Conservation (phyloP, 2,329 filamentous ascomycete species). For the Phialophora macrospora region DNA sequence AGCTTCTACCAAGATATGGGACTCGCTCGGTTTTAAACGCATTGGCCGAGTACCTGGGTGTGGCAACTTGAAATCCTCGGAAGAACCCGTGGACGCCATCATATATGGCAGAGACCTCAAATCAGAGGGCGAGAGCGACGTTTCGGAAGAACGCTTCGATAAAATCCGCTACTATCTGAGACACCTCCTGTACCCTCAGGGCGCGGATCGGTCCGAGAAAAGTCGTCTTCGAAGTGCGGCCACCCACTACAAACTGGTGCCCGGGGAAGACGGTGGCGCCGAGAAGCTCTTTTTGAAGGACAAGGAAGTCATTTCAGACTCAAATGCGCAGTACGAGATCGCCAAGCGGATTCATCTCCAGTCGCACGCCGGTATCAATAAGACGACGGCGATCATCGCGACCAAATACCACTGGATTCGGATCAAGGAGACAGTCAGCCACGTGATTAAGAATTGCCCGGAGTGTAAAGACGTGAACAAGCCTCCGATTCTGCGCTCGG, state of each 20-base stretch:
- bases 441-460: slow-evolving; percentile 88
- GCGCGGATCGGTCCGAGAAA: slow-evolving; percentile 93
- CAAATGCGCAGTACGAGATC: slow-evolving; percentile 87
- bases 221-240: slow-evolving; percentile 89
- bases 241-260: slow-evolving; percentile 86
- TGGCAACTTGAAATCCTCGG: slow-evolving; percentile 71
- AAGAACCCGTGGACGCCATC: slow-evolving; percentile 73
- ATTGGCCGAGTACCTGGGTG: slow-evolving; percentile 80
- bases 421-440: slow-evolving; percentile 95
- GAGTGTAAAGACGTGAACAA: slow-evolving; percentile 84
- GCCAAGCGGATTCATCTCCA: slow-evolving; percentile 74
- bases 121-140: slow-evolving; percentile 75
- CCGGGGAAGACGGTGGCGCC: slow-evolving; percentile 52
- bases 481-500: slow-evolving; percentile 48
- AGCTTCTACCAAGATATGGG: slow-evolving; percentile 88
- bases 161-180: slow-evolving; percentile 98
- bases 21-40: slow-evolving; percentile 87
- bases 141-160: slow-evolving; percentile 95
- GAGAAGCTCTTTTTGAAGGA: slow-evolving; percentile 95
- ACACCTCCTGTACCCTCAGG: slow-evolving; percentile 88
- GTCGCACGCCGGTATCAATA: slow-evolving; percentile 93
- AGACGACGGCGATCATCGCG: slow-evolving; percentile 91
- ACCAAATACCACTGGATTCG: slow-evolving; percentile 96
- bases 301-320: slow-evolving; percentile 94
- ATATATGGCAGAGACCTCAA: slow-evolving; percentile 71